A percentile compares a stretch with the other conserved stretches of the same genome.
Evolutionary conservation across 495 filamentous ascomycete genomes (phyloP).

Genomic region (Lasiosphaeria ovina): DNA sequence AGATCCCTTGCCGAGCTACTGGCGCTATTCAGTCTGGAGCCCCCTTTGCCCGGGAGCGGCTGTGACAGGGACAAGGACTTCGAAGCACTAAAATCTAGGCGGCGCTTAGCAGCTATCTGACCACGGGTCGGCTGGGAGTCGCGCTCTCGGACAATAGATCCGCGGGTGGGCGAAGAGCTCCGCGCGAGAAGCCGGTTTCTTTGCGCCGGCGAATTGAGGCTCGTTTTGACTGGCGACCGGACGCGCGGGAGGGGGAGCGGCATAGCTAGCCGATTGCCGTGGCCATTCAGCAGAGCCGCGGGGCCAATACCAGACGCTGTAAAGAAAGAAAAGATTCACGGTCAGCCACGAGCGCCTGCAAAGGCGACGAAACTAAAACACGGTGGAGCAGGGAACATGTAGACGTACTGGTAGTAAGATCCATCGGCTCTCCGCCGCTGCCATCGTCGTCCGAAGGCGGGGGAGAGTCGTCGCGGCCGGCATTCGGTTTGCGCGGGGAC

Average conservation of each 20-base stretch:
- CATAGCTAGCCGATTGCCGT: constrained; percentile 42
- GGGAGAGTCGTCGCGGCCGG: constrained; percentile 10
- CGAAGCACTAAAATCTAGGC: constrained; percentile 39
- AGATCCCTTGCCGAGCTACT: neutral
- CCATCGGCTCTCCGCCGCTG: constrained; percentile 40
- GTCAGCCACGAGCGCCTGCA: constrained; percentile 1
- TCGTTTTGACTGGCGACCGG: constrained; percentile 55
- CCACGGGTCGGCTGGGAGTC: constrained; percentile 21
- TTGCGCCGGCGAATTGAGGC: constrained; percentile 55
- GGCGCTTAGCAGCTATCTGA: constrained; percentile 26
- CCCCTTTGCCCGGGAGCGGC: constrained; percentile 6
- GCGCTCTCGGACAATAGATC: constrained; percentile 25
- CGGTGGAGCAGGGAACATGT: too few species aligned
- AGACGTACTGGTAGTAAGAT: constrained; percentile 39
- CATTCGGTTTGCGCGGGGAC: constrained; percentile 57
- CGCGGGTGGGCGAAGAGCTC: constrained; percentile 42
- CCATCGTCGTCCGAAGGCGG: constrained; percentile 22
- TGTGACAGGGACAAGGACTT: constrained; percentile 27
- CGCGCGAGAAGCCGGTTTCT: constrained; percentile 45
- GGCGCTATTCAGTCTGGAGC: neutral
- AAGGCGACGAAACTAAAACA: neutral
- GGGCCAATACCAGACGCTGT: constrained; percentile 23
- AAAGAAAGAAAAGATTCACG: neutral
- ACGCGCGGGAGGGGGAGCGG: constrained; percentile 47
- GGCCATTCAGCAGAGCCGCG: constrained; percentile 30